Conservation (phyloP, 2,329 filamentous ascomycete genomes). For the Pseudocercospora fuligena region DNA sequence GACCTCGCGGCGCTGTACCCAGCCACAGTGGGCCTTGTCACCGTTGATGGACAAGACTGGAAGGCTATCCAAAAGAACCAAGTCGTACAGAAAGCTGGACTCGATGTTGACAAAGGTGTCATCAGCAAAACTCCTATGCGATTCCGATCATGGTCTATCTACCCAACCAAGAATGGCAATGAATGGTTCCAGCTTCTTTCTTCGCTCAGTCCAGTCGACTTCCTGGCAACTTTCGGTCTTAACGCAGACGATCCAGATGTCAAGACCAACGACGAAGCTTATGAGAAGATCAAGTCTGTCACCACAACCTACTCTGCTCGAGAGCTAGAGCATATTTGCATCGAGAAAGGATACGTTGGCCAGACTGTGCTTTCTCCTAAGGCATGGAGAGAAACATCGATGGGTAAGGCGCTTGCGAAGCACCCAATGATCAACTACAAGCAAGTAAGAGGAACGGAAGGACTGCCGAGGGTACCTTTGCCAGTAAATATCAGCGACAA, state of each 20-base stretch:
- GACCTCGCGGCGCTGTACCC: slow-evolving; percentile 55
- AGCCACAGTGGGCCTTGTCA: slow-evolving; percentile 46
- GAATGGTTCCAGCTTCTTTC: slow-evolving; percentile 60
- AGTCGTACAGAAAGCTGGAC: slow-evolving; percentile 33
- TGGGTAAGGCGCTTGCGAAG: slow-evolving; percentile 49
- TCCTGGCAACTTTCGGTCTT: slow-evolving; percentile 54
- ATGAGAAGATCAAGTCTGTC: slow-evolving; percentile 41
- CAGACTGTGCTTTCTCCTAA: slow-evolving; percentile 42
- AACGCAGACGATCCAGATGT: slow-evolving; percentile 39
- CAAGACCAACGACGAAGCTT: slow-evolving; percentile 40
- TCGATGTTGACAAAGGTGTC: slow-evolving; percentile 37
- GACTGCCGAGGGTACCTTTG: slow-evolving; percentile 19
- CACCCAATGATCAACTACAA: slow-evolving; percentile 48
- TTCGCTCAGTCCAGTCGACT: slow-evolving; percentile 51
- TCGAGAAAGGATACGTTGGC: slow-evolving; percentile 41
- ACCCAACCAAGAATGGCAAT: slow-evolving; percentile 52
- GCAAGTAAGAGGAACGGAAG: slow-evolving; percentile 16
- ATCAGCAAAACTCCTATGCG: slow-evolving; percentile 49
- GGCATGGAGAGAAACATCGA: slow-evolving; percentile 50
- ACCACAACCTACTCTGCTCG: slow-evolving; percentile 43
- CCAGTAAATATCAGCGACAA: slow-evolving; percentile 21
- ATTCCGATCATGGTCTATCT: slow-evolving; percentile 52
- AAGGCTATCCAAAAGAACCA: slow-evolving; percentile 38
- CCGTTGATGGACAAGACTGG: slow-evolving; percentile 46
- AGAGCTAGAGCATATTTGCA: slow-evolving; percentile 51